A percentile compares a stretch with the other conserved stretches of the same genome.
phyloP scores from a whole-genome alignment of 306 rosid species.

The Abrus precatorius region DNA sequence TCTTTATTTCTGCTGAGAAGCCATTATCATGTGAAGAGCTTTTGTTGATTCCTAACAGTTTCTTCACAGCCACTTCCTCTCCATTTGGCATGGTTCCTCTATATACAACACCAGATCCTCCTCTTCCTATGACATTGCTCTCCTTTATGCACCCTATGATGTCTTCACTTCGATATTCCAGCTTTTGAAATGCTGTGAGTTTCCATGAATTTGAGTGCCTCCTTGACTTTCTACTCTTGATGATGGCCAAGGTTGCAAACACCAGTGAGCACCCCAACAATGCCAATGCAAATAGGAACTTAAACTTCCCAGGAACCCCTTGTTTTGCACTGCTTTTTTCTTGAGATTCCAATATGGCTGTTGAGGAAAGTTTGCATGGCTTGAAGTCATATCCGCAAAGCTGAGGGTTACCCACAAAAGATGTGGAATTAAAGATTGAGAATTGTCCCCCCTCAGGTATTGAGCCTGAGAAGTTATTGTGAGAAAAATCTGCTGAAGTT shows the following conservation, averaged over 20 bases:
- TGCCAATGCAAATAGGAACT: slow-evolving; percentile 76
- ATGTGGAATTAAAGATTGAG: slow-evolving; percentile 68
- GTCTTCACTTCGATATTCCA: slow-evolving; percentile 74
- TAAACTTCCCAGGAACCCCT: slow-evolving; percentile 62
- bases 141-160: slow-evolving; percentile 76
- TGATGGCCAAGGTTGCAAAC: slow-evolving; percentile 71
- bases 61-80: slow-evolving; percentile 85
- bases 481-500: slow-evolving; percentile 82
- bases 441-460: slow-evolving; percentile 75
- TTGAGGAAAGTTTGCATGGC: slow-evolving; percentile 62
- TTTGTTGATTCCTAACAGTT: slow-evolving; percentile 69
- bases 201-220: slow-evolving; percentile 67
- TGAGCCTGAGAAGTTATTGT: slow-evolving; percentile 81
- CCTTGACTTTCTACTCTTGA: slow-evolving; percentile 67
- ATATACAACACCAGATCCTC: slow-evolving; percentile 87
- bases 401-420: slow-evolving; percentile 70
- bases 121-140: slow-evolving; percentile 79
- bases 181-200: slow-evolving; percentile 80
- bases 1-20: slow-evolving; percentile 75
- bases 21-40: slow-evolving; percentile 89
- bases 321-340: slow-evolving; percentile 42
- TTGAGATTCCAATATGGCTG: slow-evolving; percentile 42
- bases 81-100: slow-evolving; percentile 79
- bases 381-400: slow-evolving; percentile 70
- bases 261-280: slow-evolving; percentile 72